phyloP scores from a whole-genome alignment of 306 rosid species.

The Vachellia collinsii region DNA sequence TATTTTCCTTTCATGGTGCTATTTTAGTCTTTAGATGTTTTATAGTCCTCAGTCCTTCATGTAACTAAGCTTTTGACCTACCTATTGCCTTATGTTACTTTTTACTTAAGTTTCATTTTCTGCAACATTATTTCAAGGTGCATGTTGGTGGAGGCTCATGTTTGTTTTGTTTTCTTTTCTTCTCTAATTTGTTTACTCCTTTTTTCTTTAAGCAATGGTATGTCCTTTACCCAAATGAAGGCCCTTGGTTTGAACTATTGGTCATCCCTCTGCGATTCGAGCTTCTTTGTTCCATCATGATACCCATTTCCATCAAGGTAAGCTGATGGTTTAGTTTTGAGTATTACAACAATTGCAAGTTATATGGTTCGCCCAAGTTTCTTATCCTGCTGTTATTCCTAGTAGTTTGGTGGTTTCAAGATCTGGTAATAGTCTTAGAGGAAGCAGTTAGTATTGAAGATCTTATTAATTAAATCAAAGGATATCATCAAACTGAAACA shows the following conservation, averaged over 20 bases:
- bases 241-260: slow-evolving; percentile 94
- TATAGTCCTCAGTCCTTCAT: neutral
- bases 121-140: slow-evolving; percentile 37
- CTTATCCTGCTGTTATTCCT: slow-evolving; percentile 27
- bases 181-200: neutral
- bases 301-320: slow-evolving; percentile 99
- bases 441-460: slow-evolving; percentile 26
- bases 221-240: slow-evolving; percentile 84
- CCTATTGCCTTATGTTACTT: slow-evolving; percentile 23
- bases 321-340: slow-evolving; percentile 37
- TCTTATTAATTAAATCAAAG: slow-evolving; percentile 28
- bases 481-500: slow-evolving; percentile 31
- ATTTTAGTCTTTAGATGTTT: slow-evolving; percentile 8
- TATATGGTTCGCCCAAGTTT: slow-evolving; percentile 31
- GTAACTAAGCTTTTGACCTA: slow-evolving; percentile 20
- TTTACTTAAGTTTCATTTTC: slow-evolving; percentile 30
- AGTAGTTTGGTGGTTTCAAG: slow-evolving; percentile 1
- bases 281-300: slow-evolving; percentile 99
- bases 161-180: neutral
- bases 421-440: slow-evolving; percentile 28
- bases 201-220: slow-evolving; percentile 79
- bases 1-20: slow-evolving; percentile 25
- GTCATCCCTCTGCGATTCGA: slow-evolving; percentile 96
- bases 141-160: slow-evolving; percentile 23
- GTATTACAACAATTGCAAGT: slow-evolving; percentile 19